Evolutionary conservation across 2,329 filamentous ascomycete species (phyloP), one percentile per base, ranked within the genome.

Genomic region (Alternaria incomplexa): DNA sequence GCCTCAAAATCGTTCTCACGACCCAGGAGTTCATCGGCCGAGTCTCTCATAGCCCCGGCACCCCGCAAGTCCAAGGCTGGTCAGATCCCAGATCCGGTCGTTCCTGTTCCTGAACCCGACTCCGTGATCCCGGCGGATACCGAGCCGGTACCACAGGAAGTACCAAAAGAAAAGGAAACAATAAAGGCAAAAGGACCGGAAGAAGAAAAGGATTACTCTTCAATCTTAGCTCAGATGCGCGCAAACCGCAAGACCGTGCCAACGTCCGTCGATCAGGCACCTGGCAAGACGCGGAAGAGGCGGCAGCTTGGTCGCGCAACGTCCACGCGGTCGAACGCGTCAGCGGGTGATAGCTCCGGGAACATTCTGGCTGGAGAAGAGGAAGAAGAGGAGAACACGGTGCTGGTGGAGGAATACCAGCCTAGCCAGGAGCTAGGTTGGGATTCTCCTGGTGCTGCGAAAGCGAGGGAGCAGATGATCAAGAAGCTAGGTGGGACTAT

Each of bases 381-480:
- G 9, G 63, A 69, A 11, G 63, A 69, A 11, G 36, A 40, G 36
- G 71, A 68, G 43, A 66, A 69, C 8, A 67, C 64, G 11, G 62
- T 69, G 7, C 47, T 66, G 12, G 60, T 71, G 22, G 68, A 73
- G 13, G 74, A 74, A 32, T 77, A 76, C 46, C 71, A 78, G 57
- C 74, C 80, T 2, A 79, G 74, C 36, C 80, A 81, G 59, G 72
- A 75, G 40, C 57, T 81, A 26, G 73, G 76, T 0, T 81, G 79
- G 75, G 79, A 81, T 53, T 77, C 76, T n/a, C 74, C 74, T 5
- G 77, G 74, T 9, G 74, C 70, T 36, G 73, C 76, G 55, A 76
- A 73, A 47, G 75, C 75, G 50, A 69, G 79, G 36, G 77, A 77
- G 57, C 64, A 70, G 57, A 75, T 81, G 72, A 80, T 81, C 56